Evolutionary conservation across 108 stramenopile genomes (phyloP), one percentile per base, ranked within the genome.

Genomic region (Cyclostephanos tholiformis): DNA sequence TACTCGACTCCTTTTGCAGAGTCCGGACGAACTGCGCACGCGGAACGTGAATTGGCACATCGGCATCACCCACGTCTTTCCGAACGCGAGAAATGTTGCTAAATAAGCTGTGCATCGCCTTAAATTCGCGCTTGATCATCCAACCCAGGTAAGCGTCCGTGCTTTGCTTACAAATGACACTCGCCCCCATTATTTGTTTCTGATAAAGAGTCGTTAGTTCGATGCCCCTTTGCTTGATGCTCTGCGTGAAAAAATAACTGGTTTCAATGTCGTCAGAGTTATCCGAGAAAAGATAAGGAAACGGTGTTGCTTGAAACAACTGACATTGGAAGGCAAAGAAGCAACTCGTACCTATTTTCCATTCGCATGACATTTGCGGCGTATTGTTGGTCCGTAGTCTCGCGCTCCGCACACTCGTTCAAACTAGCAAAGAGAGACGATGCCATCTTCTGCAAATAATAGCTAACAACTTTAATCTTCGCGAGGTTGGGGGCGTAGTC

Each of bases 61-160:
- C 92, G 10, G 78, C 75, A 74, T 95, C 95, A 9, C 92, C 92
- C 20, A 91, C 90, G 55, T 95, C 92, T 56, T 88, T 79, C 39
- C 92, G 74, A 26, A 93, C 88, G 50, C 91, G 86, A 41, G 91
- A 90, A 36, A 95, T 87, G 39, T 88, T 87, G 16, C 90, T 87
- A 68, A 95, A 95, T 1, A 95, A 77, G n/a, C 86, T 88, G 64
- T 95, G 91, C 67, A 93, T 82, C 46, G 87, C 86, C 79, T 89
- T 91, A 76, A 95, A 93, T 74, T 95, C 95, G 52, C 91, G 84
- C 60, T 93, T 93, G 68, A 95, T 95, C 91, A 92, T 95, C 91
- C 91, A 95, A 23, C 89, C 90, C 27, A 95, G 75, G 63, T 95
- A 95, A 1, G 91, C 90, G 80, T 95, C 91, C n/a, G 92, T 93